Base-by-base conservation (phyloP, 2,329 filamentous ascomycete species). In the Verticillium albo-atrum region DNA sequence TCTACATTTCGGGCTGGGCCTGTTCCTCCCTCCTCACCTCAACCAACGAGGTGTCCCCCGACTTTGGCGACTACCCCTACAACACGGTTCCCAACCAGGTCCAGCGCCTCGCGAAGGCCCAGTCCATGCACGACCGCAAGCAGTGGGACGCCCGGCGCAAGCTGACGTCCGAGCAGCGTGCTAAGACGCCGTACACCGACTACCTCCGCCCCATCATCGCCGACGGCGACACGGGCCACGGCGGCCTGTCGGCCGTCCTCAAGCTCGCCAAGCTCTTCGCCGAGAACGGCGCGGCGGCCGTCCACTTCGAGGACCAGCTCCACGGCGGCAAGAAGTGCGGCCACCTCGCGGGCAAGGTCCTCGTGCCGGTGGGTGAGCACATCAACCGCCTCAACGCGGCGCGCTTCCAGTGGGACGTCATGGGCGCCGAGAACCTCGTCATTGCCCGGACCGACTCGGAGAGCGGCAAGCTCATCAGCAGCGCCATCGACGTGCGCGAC, bases 61-160 rank as follows among this genome's bases (percentile, higher is more conserved):
- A 99, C 73, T 97, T 98, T 77, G 95, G 95, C 69, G 95, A 99
- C 76, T 99, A 99, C 74, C 95, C 95, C 0, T 99, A 99, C 79
- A 98, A 98, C 72, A 99, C 95, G 0, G 95, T 99, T 4, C 95
- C 95, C 9, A 98, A 98, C 77, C 95, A 98, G 74, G 95, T 99
- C 4, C 92, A 99, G 78, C 87, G 95, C 64, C 79, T 99, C 56
- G 92, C 96, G 78, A 98, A 98, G 78, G 95, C 95, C 4, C 95
- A 99, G 75, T 92, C 92, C 65, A 88, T 98, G 81, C 95, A 99
- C 74, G 95, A 99, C 75, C 89, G 95, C 66, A 97, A 96, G 75
- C 91, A 97, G 70, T 98, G 91, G 88, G 92, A 97, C 72, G 79
- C 85, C 26, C 83, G 95, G 61, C 85, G 92, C 65, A 91, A 91